Evolutionary conservation across 202 grass and related monocot genomes (phyloP).

Genomic region (Saccharum hybrid): DNA sequence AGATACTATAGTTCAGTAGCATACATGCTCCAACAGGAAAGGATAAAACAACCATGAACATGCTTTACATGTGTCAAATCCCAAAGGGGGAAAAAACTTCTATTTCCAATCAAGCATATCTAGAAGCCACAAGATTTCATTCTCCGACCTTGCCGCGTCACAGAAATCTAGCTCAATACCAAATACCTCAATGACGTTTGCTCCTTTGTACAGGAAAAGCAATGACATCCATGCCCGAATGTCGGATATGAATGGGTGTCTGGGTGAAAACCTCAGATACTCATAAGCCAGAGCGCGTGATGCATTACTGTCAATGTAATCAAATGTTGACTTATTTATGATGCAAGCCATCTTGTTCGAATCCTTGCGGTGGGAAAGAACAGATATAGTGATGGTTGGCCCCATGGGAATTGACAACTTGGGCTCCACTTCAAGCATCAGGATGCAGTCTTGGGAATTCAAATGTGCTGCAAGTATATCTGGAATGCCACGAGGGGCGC

Average conservation of each 20-base stretch:
- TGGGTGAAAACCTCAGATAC: constrained; percentile 79
- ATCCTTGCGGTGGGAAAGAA: constrained; percentile 72
- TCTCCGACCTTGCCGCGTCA: constrained; percentile 67
- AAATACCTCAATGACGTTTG: constrained; percentile 66
- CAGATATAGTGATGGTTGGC: constrained; percentile 59
- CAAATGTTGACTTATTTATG: constrained; percentile 65
- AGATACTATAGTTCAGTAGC: background rate
- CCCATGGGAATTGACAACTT: constrained; percentile 53
- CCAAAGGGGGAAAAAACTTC: background rate
- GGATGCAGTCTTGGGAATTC: constrained; percentile 60
- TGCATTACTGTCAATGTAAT: constrained; percentile 76
- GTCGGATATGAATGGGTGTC: constrained; percentile 78
- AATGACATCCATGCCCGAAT: constrained; percentile 85
- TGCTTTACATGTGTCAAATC: constrained; percentile 42
- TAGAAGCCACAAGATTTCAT: constrained; percentile 83
- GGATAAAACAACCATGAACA: constrained; percentile 37
- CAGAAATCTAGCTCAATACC: constrained; percentile 88
- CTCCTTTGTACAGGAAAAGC: constrained; percentile 63
- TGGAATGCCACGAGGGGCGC: constrained; percentile 57
- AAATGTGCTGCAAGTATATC: constrained; percentile 62
- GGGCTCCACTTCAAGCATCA: constrained; percentile 75
- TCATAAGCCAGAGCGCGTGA: constrained; percentile 74
- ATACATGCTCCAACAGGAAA: constrained; percentile 31
- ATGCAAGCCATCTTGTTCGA: constrained; percentile 72
- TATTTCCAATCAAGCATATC: constrained; percentile 98